Conservation (phyloP, 768 basidiomycete species). For the Myochromella boudieri region DNA sequence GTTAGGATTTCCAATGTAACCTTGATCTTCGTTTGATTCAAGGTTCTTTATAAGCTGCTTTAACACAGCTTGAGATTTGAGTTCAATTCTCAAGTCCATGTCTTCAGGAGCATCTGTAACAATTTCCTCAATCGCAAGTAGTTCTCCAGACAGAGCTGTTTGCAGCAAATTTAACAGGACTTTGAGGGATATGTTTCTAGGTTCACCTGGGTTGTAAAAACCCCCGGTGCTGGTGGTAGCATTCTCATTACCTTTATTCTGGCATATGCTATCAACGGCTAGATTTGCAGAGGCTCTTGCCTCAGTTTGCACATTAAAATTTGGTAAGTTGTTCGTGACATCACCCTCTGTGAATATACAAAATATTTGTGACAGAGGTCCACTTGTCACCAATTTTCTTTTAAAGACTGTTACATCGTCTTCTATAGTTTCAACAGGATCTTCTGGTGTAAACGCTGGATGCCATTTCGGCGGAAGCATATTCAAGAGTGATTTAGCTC, state of each 20-base stretch:
- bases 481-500: no score
- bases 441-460: no score
- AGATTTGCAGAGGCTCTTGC: no score
- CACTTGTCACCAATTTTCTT: no score
- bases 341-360: constrained; percentile 1
- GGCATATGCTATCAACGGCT: neutral
- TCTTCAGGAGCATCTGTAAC: neutral
- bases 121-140: neutral
- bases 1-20: neutral
- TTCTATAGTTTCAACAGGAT: no score
- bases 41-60: neutral
- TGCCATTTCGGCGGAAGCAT: no score
- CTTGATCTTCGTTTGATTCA: neutral
- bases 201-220: neutral
- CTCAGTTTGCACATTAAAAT: neutral
- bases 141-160: neutral
- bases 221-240: neutral
- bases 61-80: neutral
- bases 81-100: neutral
- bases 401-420: no score
- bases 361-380: neutral
- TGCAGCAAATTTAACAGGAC: neutral
- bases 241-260: neutral
- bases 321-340: neutral
- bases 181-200: neutral